phyloP scores from a whole-genome alignment of 768 basidiomycete species.

The Tricholoma hemisulphureum region DNA sequence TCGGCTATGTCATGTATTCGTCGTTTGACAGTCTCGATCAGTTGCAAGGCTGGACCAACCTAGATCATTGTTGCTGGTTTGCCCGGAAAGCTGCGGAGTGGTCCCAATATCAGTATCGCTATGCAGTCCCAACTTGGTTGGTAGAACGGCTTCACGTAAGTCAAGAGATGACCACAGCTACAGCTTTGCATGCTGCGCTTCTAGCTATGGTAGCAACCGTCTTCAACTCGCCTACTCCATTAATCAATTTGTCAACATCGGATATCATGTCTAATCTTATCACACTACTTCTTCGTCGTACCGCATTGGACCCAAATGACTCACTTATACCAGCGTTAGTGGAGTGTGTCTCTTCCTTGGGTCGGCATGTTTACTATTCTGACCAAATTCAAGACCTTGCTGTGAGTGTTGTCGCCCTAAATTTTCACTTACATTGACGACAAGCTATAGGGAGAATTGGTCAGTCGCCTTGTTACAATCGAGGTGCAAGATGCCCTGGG shows the following conservation, averaged over 20 bases:
- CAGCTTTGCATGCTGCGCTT: slow-evolving; percentile 56
- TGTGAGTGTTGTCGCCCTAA: slow-evolving; percentile 29
- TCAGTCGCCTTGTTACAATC: slow-evolving; percentile 67
- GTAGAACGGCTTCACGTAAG: slow-evolving; percentile 72
- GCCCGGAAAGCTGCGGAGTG: slow-evolving; percentile 77
- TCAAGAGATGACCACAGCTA: slow-evolving; percentile 50
- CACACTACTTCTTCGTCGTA: slow-evolving; percentile 68
- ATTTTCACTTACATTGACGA: background rate
- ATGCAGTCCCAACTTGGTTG: slow-evolving; percentile 80
- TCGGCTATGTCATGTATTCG: slow-evolving; percentile 69
- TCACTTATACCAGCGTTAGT: slow-evolving; percentile 65
- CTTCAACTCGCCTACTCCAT: slow-evolving; percentile 75
- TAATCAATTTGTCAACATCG: slow-evolving; percentile 88
- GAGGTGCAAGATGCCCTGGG: slow-evolving; percentile 61
- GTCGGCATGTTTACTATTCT: slow-evolving; percentile 91
- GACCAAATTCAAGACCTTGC: slow-evolving; percentile 95
- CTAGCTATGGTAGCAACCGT: slow-evolving; percentile 80
- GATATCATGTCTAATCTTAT: slow-evolving; percentile 82
- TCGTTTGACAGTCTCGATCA: slow-evolving; percentile 67
- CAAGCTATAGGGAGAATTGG: slow-evolving; percentile 59
- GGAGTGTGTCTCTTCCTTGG: slow-evolving; percentile 77
- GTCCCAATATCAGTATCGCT: slow-evolving; percentile 92
- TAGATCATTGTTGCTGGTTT: slow-evolving; percentile 80
- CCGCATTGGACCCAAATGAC: slow-evolving; percentile 61
- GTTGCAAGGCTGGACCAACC: slow-evolving; percentile 59